Conservation (phyloP, 2,329 filamentous ascomycete genomes). For the Fusarium buxicola region DNA sequence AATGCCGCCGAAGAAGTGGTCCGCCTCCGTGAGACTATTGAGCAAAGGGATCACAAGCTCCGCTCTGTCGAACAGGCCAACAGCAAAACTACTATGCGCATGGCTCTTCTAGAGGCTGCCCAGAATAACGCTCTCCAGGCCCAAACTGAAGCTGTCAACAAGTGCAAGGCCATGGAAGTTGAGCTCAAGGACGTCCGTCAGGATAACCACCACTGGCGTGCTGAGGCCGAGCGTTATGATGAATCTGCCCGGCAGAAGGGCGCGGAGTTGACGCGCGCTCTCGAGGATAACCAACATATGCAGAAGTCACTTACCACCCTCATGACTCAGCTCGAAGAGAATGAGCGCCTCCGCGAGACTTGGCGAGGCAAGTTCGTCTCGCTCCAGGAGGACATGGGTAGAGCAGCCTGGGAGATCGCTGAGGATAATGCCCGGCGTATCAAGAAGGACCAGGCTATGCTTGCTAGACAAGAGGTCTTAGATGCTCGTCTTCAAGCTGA, state of each 20-base stretch:
- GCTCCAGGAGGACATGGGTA: constrained; percentile 88
- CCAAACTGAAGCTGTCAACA: constrained; percentile 67
- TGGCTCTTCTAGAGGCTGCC: constrained; percentile 76
- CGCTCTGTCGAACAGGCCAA: constrained; percentile 68
- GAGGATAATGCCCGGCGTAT: constrained; percentile 84
- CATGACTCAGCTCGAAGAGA: constrained; percentile 84
- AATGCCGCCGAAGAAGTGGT: constrained; percentile 79
- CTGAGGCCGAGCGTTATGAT: constrained; percentile 69
- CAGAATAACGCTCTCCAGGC: constrained; percentile 67
- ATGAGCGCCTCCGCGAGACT: constrained; percentile 82
- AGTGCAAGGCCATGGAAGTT: constrained; percentile 63
- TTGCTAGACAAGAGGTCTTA: constrained; percentile 83
- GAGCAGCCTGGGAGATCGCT: constrained; percentile 80
- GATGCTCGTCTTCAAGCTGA: constrained; percentile 82
- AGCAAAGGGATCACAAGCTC: constrained; percentile 76
- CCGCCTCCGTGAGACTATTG: constrained; percentile 72
- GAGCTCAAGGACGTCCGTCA: constrained; percentile 67
- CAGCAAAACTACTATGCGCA: constrained; percentile 68
- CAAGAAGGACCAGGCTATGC: constrained; percentile 81
- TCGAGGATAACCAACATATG: constrained; percentile 77
- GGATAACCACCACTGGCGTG: constrained; percentile 70
- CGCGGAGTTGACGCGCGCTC: constrained; percentile 60
- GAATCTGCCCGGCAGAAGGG: constrained; percentile 62
- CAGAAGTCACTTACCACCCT: constrained; percentile 79
- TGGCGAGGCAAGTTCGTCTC: constrained; percentile 87